Evolutionary conservation across 2,329 filamentous ascomycete species (phyloP).

Genomic region (Pestalotiopsis sp.): DNA sequence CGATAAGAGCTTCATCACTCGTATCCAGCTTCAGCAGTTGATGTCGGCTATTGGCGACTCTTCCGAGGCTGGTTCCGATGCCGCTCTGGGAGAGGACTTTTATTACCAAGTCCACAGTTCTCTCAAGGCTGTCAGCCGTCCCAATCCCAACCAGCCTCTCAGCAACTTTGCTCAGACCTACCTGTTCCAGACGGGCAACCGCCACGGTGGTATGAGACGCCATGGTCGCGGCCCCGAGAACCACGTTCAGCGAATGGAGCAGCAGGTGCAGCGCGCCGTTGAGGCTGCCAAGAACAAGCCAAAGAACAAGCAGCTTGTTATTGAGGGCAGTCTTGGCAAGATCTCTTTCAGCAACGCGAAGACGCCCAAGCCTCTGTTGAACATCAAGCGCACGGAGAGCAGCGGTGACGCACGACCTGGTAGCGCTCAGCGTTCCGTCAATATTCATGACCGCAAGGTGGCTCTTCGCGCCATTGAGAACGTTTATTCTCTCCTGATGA

Average conservation of each 20-base stretch:
- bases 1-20: slow-evolving; percentile 98
- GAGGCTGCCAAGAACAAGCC: slow-evolving; percentile 97
- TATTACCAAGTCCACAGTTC: slow-evolving; percentile 98
- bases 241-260: slow-evolving; percentile 98
- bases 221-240: slow-evolving; percentile 87
- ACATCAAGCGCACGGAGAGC: slow-evolving; percentile 85
- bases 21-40: slow-evolving; percentile 95
- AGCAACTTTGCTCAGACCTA: slow-evolving; percentile 98
- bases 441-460: slow-evolving; percentile 74
- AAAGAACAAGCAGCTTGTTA: slow-evolving; percentile 95
- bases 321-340: slow-evolving; percentile 94
- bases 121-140: slow-evolving; percentile 84
- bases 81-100: slow-evolving; percentile 87
- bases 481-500: slow-evolving; percentile 86
- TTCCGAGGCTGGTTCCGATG: slow-evolving; percentile 76
- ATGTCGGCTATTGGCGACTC: slow-evolving; percentile 89
- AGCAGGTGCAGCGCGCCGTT: slow-evolving; percentile 95
- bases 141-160: slow-evolving; percentile 88
- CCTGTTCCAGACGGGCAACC: slow-evolving; percentile 88
- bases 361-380: slow-evolving; percentile 90
- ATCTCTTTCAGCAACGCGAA: slow-evolving; percentile 99
- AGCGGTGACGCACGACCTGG: slow-evolving; percentile 55
- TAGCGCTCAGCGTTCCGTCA: slow-evolving; percentile 41
- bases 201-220: slow-evolving; percentile 72
- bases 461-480: slow-evolving; percentile 84